These are phyloP conservation scores for Beauveria rudraprayagi DNA, from an alignment of 2,329 filamentous ascomycete species.

Conservation along the genomic window DNA sequence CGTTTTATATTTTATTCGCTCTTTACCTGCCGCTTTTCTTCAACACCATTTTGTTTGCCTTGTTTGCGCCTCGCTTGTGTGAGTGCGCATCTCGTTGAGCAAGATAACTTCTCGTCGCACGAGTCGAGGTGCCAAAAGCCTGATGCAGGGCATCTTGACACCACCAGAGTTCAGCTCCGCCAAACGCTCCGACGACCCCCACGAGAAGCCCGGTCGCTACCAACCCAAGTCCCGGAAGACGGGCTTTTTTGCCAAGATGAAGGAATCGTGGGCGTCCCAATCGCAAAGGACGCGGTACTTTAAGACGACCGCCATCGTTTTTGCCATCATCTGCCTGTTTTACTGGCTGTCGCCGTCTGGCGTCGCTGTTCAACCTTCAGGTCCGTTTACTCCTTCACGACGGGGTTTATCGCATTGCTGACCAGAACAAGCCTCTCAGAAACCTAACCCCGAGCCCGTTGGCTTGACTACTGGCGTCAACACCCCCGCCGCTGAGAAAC, in stretches of 20 bases:
- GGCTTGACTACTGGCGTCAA: constrained; percentile 9
- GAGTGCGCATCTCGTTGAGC: constrained; percentile 10
- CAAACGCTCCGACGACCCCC: constrained; percentile 50
- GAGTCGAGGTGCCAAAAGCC: constrained; percentile 10
- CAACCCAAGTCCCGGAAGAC: constrained; percentile 36
- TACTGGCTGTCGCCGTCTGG: constrained; percentile 56
- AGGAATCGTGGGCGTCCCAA: constrained; percentile 53
- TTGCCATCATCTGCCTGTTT: constrained; percentile 52
- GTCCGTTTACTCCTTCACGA: background rate
- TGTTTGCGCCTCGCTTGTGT: constrained; percentile 12
- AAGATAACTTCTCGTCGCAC: constrained; percentile 10
- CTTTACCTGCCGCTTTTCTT: background rate
- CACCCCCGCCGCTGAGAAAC: constrained; percentile 7
- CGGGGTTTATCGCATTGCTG: background rate
- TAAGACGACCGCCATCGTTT: constrained; percentile 55
- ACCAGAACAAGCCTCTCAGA: background rate
- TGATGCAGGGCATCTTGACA: constrained; percentile 10
- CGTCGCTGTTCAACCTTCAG: constrained; percentile 35
- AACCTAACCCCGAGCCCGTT: constrained; percentile 8
- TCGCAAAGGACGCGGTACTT: constrained; percentile 58
- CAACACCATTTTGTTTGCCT: constrained; percentile 3
- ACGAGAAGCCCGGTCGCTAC: constrained; percentile 60
- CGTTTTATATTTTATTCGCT: background rate
- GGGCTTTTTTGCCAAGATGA: constrained; percentile 46
- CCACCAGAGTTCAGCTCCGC: background rate